These are phyloP conservation scores for Wickerhamomyces xylosicus DNA, from an alignment of 805 yeast genomes.

Conservation along the genomic window DNA sequence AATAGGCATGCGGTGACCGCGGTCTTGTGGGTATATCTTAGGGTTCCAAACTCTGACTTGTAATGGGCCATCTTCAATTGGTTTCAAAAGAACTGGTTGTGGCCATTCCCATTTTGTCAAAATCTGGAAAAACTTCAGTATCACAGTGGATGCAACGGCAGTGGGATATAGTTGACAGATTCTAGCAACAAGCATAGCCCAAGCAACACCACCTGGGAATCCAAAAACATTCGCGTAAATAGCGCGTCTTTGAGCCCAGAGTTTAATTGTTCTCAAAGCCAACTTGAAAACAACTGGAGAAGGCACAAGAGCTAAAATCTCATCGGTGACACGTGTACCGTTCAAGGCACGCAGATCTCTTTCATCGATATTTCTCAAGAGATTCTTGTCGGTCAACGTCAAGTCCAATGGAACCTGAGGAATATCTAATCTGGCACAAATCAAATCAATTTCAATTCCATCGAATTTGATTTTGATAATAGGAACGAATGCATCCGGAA, in stretches of 20 bases:
- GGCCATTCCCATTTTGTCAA: conserved; percentile 96
- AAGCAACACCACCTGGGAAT: conserved; percentile 98
- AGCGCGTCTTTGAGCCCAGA: conserved; percentile 96
- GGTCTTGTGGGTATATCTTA: conserved; percentile 75
- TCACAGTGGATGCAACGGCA: conserved; percentile 85
- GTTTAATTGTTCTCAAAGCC: conserved; percentile 83
- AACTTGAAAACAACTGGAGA: conserved; percentile 88
- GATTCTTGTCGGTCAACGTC: conserved; percentile 74
- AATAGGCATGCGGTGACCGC: conserved; percentile 92
- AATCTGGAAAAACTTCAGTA: conserved; percentile 82
- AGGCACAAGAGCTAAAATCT: conserved; percentile 81
- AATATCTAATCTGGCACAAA: conserved; percentile 74
- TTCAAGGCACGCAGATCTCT: conserved; percentile 82
- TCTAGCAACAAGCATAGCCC: conserved; percentile 99
- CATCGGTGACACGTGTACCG: conserved; percentile 97
- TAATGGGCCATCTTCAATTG: conserved; percentile 93
- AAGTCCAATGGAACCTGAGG: conserved; percentile 73
- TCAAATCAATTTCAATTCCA: conserved; percentile 89
- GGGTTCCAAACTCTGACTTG: conserved; percentile 98
- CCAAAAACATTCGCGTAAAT: conserved; percentile 93
- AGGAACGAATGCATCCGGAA: conserved; percentile 97
- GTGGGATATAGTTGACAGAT: conserved; percentile 95
- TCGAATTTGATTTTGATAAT: conserved; percentile 80
- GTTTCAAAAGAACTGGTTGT: conserved; percentile 88
- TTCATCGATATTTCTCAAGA: conserved; percentile 82